Evolutionary conservation across 257 asterid species (phyloP), one percentile per base, ranked within the genome.

Genomic region (Plectranthus barbatus): DNA sequence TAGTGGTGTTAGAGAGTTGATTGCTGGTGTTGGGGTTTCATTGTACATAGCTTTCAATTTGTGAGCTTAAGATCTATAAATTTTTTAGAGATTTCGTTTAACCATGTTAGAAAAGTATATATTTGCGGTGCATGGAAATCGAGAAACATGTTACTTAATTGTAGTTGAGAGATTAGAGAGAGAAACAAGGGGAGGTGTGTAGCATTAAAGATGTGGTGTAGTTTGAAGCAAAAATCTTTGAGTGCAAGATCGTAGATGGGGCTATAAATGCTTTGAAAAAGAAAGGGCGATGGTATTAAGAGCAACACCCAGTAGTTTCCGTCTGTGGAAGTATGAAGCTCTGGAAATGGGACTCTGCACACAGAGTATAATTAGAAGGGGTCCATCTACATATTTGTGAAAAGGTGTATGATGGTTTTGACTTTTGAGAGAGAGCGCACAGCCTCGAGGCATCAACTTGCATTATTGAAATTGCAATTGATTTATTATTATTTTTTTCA

Each of bases 1-100:
- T 69, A 41, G 64, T 69, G 41, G 64, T 69, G 34, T 37, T 33
- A 21, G 51, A 76, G 67, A 72, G 50, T 48, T 80, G 44, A 62
- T 40, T 73, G 47, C 67, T 48, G 5, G 74, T 17, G 61, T 74
- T 55, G 69, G 68, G 66, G 24, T 56, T 36, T 56, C 15, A 24
- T 56, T 78, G 52, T 62, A 75, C 6, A 47, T 74, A 59, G 69
- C 74, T 42, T 37, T 68, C 6, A 13, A 6, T 21, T 39, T 29
- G 17, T 29, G 47, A 40, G 40, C 9, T 34, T n/a, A 34, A 8
- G 40, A 34, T 34, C n/a, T n/a, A n/a, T n/a, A n/a, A n/a, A n/a
- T n/a, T n/a, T n/a, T n/a, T n/a, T n/a, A n/a, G 10, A 4, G 41
- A 6, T 36, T 3, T 36, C 1, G n/a, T 11, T 12, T 50, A 20